Evolutionary conservation across 2,329 filamentous ascomycete species (phyloP).

Genomic region (Fusarium marasasianum): DNA sequence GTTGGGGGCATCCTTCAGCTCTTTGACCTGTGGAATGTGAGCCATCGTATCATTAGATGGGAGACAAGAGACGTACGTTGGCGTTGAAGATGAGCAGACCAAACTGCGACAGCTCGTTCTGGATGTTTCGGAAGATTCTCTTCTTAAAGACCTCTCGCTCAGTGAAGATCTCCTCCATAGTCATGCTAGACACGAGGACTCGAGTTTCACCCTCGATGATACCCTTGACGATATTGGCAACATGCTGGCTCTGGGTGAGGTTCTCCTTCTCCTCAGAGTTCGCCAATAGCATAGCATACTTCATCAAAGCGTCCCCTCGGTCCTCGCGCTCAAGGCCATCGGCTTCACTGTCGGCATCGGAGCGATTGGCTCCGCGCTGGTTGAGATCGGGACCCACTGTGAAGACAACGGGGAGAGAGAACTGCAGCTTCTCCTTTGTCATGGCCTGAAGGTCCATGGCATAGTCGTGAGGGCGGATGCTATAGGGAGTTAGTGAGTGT

Average conservation of each 20-base stretch:
- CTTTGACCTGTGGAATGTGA: conserved; percentile 64
- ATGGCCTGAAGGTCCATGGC: conserved; percentile 85
- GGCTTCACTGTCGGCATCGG: conserved; percentile 6
- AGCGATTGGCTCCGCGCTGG: conserved; percentile 57
- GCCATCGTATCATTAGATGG: not conserved
- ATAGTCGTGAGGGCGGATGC: conserved; percentile 82
- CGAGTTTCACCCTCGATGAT: conserved; percentile 91
- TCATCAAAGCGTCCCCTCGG: conserved; percentile 72
- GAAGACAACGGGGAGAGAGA: conserved; percentile 83
- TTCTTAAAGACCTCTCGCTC: conserved; percentile 81
- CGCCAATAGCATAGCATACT: conserved; percentile 83
- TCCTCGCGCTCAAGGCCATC: conserved; percentile 55
- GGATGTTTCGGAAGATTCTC: conserved; percentile 78
- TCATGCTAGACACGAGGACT: conserved; percentile 85
- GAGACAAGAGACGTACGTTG: conserved; percentile 57
- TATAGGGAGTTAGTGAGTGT: conserved; percentile 36
- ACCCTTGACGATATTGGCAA: conserved; percentile 87
- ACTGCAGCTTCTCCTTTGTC: conserved; percentile 89
- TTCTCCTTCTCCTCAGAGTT: conserved; percentile 61
- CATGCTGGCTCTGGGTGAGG: conserved; percentile 62
- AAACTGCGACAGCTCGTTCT: conserved; percentile 82
- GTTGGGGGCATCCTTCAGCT: conserved; percentile 82
- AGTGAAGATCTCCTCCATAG: conserved; percentile 91
- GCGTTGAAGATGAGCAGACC: conserved; percentile 77
- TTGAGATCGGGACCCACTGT: conserved; percentile 85